Conservation (phyloP, 495 filamentous ascomycete species). For the Aspergillus mulundensis region DNA sequence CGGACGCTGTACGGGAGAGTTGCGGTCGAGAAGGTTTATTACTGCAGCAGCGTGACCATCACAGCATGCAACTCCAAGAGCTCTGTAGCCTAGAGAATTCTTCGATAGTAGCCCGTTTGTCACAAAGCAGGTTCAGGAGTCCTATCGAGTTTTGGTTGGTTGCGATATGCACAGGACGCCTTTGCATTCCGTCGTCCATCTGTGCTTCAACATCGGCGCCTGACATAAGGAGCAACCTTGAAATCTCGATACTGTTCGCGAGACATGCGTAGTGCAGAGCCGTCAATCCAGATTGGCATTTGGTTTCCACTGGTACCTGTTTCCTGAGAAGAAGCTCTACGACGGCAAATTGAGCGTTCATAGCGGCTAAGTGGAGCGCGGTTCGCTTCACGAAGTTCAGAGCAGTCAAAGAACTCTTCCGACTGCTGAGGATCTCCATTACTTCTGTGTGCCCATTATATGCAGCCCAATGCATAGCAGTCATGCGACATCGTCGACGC, state of each 20-base stretch:
- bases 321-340: conserved; percentile 37
- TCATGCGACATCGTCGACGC: conserved; percentile 37
- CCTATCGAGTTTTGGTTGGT: no score
- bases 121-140: no score
- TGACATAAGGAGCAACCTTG: conserved; percentile 34
- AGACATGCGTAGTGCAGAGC: conserved; percentile 47
- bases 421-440: conserved; percentile 31
- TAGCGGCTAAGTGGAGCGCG: conserved; percentile 40
- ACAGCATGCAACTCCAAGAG: conserved; percentile 34
- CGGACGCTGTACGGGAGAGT: conserved; percentile 29
- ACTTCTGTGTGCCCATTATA: conserved; percentile 41
- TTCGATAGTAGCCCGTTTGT: conserved; percentile 23
- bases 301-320: conserved; percentile 20
- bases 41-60: conserved; percentile 36
- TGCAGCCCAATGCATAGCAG: conserved; percentile 43
- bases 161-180: no score
- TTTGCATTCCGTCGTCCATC: no score
- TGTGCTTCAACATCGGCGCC: conserved; percentile 35
- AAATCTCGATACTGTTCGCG: conserved; percentile 30
- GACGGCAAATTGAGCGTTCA: conserved; percentile 37
- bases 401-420: neutral
- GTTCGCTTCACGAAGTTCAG: conserved; percentile 32
- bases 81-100: conserved; percentile 36
- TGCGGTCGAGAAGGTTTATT: conserved; percentile 33
- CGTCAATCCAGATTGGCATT: conserved; percentile 29